phyloP scores from a whole-genome alignment of 2,329 filamentous ascomycete genomes.

The Cladosporium austrohemisphaericum region DNA sequence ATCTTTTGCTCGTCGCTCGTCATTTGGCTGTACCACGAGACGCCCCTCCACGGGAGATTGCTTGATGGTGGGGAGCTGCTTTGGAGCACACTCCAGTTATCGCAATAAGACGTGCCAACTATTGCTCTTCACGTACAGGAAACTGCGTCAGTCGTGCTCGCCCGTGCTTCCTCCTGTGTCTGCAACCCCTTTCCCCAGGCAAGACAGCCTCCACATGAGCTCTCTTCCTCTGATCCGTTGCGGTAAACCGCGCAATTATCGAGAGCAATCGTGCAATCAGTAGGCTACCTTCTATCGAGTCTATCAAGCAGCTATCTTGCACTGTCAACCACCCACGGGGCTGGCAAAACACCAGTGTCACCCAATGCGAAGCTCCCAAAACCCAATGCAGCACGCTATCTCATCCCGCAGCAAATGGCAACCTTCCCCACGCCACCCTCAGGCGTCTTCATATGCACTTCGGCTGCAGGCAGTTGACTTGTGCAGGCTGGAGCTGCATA shows the following conservation, averaged over 20 bases:
- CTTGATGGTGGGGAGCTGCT: constrained; percentile 9
- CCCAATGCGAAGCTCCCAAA: constrained; percentile 1
- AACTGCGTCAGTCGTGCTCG: constrained; percentile 10
- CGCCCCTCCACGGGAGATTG: constrained; percentile 11
- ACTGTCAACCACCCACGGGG: constrained; percentile 1
- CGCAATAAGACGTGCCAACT: constrained; percentile 13
- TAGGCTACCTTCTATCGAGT: too few relatives aligned
- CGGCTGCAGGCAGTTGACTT: constrained; percentile 11
- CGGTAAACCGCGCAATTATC: too few relatives aligned
- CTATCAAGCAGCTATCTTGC: too few relatives aligned
- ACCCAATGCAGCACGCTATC: constrained; percentile 9
- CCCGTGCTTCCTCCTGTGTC: constrained; percentile 3
- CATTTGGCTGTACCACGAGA: constrained; percentile 13
- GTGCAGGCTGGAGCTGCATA: constrained; percentile 7
- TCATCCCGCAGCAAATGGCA: constrained; percentile 7
- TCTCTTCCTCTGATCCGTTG: constrained; percentile 2
- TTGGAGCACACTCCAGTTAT: not conserved
- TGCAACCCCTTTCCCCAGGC: constrained; percentile 14
- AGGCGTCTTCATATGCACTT: constrained; percentile 7
- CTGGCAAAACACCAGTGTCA: not conserved
- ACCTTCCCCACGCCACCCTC: constrained; percentile 15
- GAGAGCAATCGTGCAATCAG: too few relatives aligned
- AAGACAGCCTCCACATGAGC: constrained; percentile 9
- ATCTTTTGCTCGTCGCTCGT: constrained; percentile 5
- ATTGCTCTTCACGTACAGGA: constrained; percentile 9